Base-by-base conservation (phyloP, 1,139 yeast genomes). In the Candida tunisiensis region DNA sequence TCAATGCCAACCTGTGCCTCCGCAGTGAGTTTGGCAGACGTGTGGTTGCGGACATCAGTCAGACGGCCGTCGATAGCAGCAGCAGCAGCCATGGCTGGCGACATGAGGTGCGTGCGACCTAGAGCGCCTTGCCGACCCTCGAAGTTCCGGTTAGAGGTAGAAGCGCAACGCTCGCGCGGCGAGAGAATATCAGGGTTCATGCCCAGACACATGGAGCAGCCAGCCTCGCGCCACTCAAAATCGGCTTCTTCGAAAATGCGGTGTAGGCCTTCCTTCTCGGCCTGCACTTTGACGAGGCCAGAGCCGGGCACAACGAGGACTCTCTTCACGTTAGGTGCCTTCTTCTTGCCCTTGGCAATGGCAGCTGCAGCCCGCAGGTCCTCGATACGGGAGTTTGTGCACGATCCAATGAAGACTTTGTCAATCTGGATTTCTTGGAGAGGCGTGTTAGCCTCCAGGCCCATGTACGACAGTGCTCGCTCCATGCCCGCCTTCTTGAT, bases 21-120 rank as follows among this genome's bases (percentile, higher is more conserved):
- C 31, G 92, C 74, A 38, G 67, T 66, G 40, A 70, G 79, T 32
- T 60, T 53, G 39, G 68, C 29, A 10, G 13, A 77, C 34, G 71
- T 62, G 51, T 66, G 80, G 34, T 78, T 77, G 55, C 96, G 74
- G 40, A 83, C 85, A 51, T 88, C 98, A 26, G 79, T 68, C 47
- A 88, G 74, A 48, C 74, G 85, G 39, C 98, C 98, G 33, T 69
- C 69, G 39, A 88, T 74, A 42, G 91, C 95, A 18, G 98, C 96
- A 20, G 95, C 95, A 14, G 98, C 98, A 26, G 98, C 96, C 98
- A 88, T 88, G 19, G 93, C 93, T 20, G 98, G 98, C 10, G 95
- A 82, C 92, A 85, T 82, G 50, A 88, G 67, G 50, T 88, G 98
- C 14, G 96, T 88, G 61, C 98, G 71, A n/a, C 94, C 82, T 34